phyloP scores from a whole-genome alignment of 1,284 basidiomycete species.

The Kalmanozyma brasiliensis region DNA sequence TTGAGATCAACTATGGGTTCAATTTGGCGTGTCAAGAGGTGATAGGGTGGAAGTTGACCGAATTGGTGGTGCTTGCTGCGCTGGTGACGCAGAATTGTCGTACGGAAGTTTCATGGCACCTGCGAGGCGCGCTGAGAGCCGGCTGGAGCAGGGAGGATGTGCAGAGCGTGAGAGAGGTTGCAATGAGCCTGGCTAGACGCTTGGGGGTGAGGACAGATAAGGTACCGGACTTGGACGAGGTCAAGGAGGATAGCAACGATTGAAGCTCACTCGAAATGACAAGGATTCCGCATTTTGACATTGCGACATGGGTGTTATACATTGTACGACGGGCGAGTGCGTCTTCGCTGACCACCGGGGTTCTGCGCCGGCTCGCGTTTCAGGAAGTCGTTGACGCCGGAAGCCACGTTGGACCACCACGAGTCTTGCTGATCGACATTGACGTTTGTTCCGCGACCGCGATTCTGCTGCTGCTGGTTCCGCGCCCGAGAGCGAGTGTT shows the following conservation, averaged over 20 bases:
- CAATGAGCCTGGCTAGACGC: conserved; percentile 10
- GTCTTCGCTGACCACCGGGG: background rate
- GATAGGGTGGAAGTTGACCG: conserved; percentile 25
- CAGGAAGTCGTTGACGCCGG: conserved; percentile 30
- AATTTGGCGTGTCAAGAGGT: conserved; percentile 16
- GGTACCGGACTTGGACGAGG: conserved; percentile 16
- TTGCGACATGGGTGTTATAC: conserved; percentile 1
- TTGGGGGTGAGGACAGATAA: conserved; percentile 13
- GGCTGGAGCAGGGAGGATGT: conserved; percentile 34
- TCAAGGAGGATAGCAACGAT: conserved; percentile 30
- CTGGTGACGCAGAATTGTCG: conserved; percentile 22
- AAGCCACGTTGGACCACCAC: conserved; percentile 39
- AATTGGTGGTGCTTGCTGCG: conserved; percentile 25
- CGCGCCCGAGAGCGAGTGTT: conserved; percentile 21
- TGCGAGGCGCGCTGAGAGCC: conserved; percentile 28
- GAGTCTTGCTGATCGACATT: conserved; percentile 9
- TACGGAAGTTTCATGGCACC: conserved; percentile 40
- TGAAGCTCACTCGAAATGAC: background rate
- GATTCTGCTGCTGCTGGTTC: conserved; percentile 2
- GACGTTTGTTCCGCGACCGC: background rate
- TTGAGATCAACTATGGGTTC: conserved; percentile 49
- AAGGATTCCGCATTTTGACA: too few species aligned
- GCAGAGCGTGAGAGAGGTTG: conserved; percentile 4
- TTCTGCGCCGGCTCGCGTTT: conserved; percentile 18
- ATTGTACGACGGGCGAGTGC: conserved; percentile 10